Base-by-base conservation (phyloP, 495 filamentous ascomycete genomes). In the Penicillium angulare region DNA sequence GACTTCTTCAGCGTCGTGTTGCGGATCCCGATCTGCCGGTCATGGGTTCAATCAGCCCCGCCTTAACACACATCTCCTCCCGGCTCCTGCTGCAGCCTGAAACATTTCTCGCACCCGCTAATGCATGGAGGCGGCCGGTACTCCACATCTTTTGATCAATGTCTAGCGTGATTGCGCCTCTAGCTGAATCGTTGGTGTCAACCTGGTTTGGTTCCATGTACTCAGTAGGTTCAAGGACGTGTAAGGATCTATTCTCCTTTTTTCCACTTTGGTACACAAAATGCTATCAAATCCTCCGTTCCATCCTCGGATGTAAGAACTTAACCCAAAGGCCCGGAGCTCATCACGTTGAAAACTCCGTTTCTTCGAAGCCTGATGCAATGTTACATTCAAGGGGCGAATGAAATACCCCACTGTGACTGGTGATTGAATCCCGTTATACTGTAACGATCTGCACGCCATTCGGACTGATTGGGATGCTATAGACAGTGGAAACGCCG, bases 21-120 rank as follows among this genome's bases (percentile, higher is more conserved):
- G 40, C 41, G 15, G 20, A 47, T 56, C 38, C 47, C 42, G 49
- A 50, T 49, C 32, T 36, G 33, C 39, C 5, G 26, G 52, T 57
- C 53, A 63, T 52, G 50, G 47, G 57, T 47, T 41, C 47, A 31
- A 35, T 22, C 9, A 20, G 44, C 39, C 50, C 50, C 46, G 51
- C 36, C 26, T 36, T 21, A 33, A 43, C 26, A 39, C 47, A 45
- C 41, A 16, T 47, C 29, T 17, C 31, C 22, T 44, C 21, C 35
- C 43, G 33, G 43, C 39, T 48, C 24, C n/a, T 44, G 1, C 20
- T 56, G 49, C 21, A 36, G 41, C 32, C 44, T 52, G 50, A 63
- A 57, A 57, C 53, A 54, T 52, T 40, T 45, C 38, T 60, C 22
- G 23, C 39, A 13, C 21, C 49, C 23, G 32, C 57, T 59, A 50